phyloP scores from a whole-genome alignment of 495 filamentous ascomycete species.

The Durotheca rogersii region DNA sequence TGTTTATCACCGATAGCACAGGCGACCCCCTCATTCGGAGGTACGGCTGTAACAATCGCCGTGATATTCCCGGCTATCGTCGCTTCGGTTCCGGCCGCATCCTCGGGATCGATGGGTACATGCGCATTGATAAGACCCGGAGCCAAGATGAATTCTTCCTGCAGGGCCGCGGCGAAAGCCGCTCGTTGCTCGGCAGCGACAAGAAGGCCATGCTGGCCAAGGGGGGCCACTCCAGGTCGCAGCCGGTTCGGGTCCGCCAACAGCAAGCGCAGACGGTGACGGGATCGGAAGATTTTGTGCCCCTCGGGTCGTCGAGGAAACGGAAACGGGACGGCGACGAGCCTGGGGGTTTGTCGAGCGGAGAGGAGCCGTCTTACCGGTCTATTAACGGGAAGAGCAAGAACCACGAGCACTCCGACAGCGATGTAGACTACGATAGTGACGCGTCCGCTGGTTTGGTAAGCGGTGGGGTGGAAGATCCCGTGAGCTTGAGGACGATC shows the following conservation, averaged over 20 bases:
- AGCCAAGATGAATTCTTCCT: conserved; percentile 42
- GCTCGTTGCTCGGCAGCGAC: conserved; percentile 42
- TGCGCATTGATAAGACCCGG: conserved; percentile 40
- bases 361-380: conserved; percentile 62
- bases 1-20: conserved; percentile 44
- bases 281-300: conserved; percentile 41
- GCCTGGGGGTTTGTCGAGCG: conserved; percentile 36
- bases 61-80: conserved; percentile 42
- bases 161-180: conserved; percentile 21
- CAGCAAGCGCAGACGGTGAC: conserved; percentile 15
- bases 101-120: conserved; percentile 39
- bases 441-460: conserved; percentile 42
- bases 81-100: conserved; percentile 44
- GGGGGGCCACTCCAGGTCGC: conserved; percentile 27
- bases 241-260: conserved; percentile 30
- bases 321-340: conserved; percentile 37
- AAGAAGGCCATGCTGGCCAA: conserved; percentile 37
- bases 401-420: conserved; percentile 40
- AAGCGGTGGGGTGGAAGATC: conserved; percentile 35
- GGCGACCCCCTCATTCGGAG: conserved; percentile 47
- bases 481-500: conserved; percentile 51
- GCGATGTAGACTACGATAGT: conserved; percentile 55
- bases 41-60: conserved; percentile 46
- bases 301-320: conserved; percentile 41
- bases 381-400: conserved; percentile 69